Base-by-base conservation (phyloP, 306 rosid species). In the Inga oerstediana region DNA sequence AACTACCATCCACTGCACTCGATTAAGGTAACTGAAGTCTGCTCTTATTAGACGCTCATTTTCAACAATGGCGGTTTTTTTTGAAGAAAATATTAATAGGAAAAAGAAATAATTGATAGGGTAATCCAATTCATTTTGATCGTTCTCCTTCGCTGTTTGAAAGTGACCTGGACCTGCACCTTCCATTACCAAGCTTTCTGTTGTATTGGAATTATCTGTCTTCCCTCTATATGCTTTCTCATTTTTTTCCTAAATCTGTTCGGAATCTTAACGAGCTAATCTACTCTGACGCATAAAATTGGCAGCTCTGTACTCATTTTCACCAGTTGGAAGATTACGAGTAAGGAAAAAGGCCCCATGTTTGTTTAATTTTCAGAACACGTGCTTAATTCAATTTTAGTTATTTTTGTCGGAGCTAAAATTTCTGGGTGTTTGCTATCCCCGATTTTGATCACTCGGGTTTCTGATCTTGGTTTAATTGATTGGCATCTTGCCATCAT, bases 271-370 rank as follows among this genome's bases (percentile, higher is more conserved):
- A 59, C 86, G 88, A 77, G 82, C 87, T 89, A 84, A 86, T 86
- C 75, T 77, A 37, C 89, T 79, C 80, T 75, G 79, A 87, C 83
- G 78, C 90, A 87, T 87, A 91, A 91, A 97, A 87, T 89, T 87
- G 83, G 88, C 82, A 76, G 87, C 58, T 84, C 88, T 72, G 85
- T 80, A 83, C 19, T 82, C 89, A 58, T 68, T 74, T 80, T 79
- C 54, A 74, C 34, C 58, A 72, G 39, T 2, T 78, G 72, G 73
- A 87, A 85, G 79, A 41, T 89, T 88, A 67, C 90, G 72, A 92
- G 93, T 90, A 66, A 88, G 78, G 35, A 2, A 62, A 73, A 75
- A 52, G 0, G 67, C 76, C 61, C 86, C 51, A 7, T 8, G 20
- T 74, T 59, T 34, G 16, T 65, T 35, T 66, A 44, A 78, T 72